phyloP scores from a whole-genome alignment of 83 land plant species.

The Isoetes engelmannii region DNA sequence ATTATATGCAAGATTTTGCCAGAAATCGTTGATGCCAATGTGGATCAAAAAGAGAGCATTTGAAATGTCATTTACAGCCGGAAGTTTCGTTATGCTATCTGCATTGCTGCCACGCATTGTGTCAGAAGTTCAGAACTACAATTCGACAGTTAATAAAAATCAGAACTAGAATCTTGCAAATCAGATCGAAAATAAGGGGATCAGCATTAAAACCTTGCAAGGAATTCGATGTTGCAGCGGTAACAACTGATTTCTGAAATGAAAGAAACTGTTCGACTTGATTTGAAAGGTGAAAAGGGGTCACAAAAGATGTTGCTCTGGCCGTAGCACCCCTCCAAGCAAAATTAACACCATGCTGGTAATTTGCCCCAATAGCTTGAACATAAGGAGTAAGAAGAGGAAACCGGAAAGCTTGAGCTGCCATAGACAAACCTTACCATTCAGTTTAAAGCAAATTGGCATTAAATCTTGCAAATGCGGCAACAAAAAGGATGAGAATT shows the following conservation, averaged over 20 bases:
- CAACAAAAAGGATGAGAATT: too few relatives aligned
- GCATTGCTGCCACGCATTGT: neutral
- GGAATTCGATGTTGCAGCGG: neutral
- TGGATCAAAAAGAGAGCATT: neutral
- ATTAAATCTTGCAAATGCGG: too few relatives aligned
- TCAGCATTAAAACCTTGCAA: neutral
- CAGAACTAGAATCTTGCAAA: neutral
- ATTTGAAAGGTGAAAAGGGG: neutral
- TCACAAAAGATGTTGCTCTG: neutral
- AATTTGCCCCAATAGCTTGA: neutral
- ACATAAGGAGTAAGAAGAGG: neutral
- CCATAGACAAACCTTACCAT: neutral
- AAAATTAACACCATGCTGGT: slow-evolving; percentile 4
- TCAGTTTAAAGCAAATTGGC: too few relatives aligned
- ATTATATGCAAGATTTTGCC: neutral
- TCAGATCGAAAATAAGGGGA: neutral
- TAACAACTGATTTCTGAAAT: neutral
- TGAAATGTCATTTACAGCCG: neutral
- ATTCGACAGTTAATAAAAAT: neutral
- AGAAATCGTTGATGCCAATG: neutral
- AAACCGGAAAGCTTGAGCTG: slow-evolving; percentile 4
- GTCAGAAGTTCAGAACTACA: neutral
- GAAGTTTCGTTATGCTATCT: neutral
- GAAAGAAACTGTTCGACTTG: neutral
- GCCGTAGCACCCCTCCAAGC: neutral